These are phyloP conservation scores for Candida pseudoviswanathii DNA, from an alignment of 1,139 yeast species.

Conservation along the genomic window DNA sequence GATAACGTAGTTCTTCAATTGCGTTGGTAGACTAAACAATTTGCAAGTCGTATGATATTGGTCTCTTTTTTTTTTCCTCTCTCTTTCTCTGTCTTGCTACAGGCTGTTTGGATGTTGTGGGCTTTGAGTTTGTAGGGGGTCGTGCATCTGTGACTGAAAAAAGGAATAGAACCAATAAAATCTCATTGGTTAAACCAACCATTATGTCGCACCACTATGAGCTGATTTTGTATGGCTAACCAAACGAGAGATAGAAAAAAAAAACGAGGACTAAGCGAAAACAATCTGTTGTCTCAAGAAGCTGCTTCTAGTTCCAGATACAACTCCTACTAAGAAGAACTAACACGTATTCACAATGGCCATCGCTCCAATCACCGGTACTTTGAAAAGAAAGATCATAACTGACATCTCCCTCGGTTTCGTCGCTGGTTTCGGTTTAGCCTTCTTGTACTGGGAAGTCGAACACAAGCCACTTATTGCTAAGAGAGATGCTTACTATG, in stretches of 20 bases:
- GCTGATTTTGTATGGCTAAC: slow-evolving; percentile 19
- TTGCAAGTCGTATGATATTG: slow-evolving; percentile 2
- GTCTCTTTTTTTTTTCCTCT: slow-evolving; percentile 1
- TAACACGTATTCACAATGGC: slow-evolving; percentile 51
- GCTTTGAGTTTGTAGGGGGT: not conserved
- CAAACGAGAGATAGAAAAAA: not conserved
- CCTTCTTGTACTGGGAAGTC: slow-evolving; percentile 35
- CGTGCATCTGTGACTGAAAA: not conserved
- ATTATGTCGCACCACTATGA: slow-evolving; percentile 15
- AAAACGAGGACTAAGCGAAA: not conserved
- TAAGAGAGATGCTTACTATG: slow-evolving; percentile 85
- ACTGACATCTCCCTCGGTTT: slow-evolving; percentile 77
- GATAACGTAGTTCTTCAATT: not conserved
- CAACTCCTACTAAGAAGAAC: not conserved
- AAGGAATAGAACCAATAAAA: slow-evolving; percentile 14
- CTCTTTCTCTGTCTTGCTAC: not conserved
- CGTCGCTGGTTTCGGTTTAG: slow-evolving; percentile 42
- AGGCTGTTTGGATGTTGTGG: not conserved
- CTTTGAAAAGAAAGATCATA: slow-evolving; percentile 78
- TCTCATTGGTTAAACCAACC: slow-evolving; percentile 16
- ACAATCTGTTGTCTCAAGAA: not conserved
- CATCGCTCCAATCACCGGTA: slow-evolving; percentile 88
- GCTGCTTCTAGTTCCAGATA: not conserved
- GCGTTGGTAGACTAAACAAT: not conserved
- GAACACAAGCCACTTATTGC: slow-evolving; percentile 71